phyloP scores from a whole-genome alignment of 208 protist genomes.

The Acanthamoeba culbertsoni region DNA sequence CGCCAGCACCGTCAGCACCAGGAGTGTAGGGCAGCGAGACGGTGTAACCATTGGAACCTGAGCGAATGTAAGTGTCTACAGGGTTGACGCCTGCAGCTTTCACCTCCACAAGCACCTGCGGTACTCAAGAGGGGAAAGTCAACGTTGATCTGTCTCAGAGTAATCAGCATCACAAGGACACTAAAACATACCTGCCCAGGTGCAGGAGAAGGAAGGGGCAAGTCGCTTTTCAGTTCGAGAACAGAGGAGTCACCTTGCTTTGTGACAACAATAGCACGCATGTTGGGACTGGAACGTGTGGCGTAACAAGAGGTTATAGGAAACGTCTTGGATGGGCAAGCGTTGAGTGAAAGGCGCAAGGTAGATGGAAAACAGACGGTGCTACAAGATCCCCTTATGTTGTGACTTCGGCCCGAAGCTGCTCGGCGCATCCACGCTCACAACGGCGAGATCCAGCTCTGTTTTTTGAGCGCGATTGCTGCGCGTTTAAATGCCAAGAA shows the following conservation, averaged over 20 bases:
- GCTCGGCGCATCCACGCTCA: neutral
- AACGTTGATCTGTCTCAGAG: neutral
- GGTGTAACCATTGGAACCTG: neutral
- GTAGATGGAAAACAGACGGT: neutral
- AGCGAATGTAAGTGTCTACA: constrained; percentile 41
- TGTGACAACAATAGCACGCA: constrained; percentile 38
- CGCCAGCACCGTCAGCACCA: constrained; percentile 9
- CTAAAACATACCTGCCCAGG: neutral
- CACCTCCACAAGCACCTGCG: constrained; percentile 39
- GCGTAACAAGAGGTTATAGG: too few species aligned
- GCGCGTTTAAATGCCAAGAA: neutral
- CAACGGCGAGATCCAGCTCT: too few species aligned
- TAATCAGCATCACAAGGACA: neutral
- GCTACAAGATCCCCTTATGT: too few species aligned
- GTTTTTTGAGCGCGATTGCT: neutral
- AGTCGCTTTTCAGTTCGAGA: neutral
- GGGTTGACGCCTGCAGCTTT: constrained; percentile 50
- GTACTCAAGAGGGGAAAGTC: neutral
- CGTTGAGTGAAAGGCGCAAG: neutral
- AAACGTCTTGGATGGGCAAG: too few species aligned
- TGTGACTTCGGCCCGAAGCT: neutral
- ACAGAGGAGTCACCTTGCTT: constrained; percentile 29
- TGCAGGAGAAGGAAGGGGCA: neutral
- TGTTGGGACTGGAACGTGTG: too few species aligned
- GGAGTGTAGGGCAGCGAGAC: constrained; percentile 42